Evolutionary conservation across 2,329 filamentous ascomycete genomes (phyloP), one percentile per base, ranked within the genome.

Genomic region (Diaporthe sp.): DNA sequence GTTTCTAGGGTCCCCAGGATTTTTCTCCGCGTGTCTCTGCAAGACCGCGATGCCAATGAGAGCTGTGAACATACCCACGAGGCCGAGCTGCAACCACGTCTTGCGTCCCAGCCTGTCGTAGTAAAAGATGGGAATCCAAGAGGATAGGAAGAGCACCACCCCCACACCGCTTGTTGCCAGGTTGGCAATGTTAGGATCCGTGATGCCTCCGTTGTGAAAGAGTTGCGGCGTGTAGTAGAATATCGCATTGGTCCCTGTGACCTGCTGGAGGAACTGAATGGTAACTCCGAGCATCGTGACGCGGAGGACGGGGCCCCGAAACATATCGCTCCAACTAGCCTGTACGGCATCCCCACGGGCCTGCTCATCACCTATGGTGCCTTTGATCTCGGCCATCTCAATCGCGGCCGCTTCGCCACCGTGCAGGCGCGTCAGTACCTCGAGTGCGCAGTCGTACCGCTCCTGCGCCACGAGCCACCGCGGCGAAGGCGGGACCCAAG

Each of bases 171-270:
- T 79, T 9, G 80, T 81, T 6, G 80, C 80, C 66, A 82, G 61
- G 35, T 82, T 82, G 5, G 80, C 79, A 30, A 78, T 77, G 33
- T 76, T 79, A 6, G 80, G 78, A 52, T 85, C 85, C 22, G 81
- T 82, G 78, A 95, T 87, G 30, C 93, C 93, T 2, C 94, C 86
- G 77, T 80, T 80, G 66, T 78, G 78, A 68, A 80, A 80, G 7
- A 76, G 69, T 58, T 73, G 57, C 40, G 77, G 78, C 60, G 80
- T 79, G 28, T 81, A 82, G 71, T 81, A 81, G 19, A 81, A 79
- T 38, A 82, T 81, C 1, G 79, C 78, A 60, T 81, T 82, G 19
- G 79, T 81, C 2, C 80, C 80, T 0, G 78, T 79, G 15, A 78
- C 78, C 71, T 81, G 80, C 76, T 82, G 80, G 30, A 80, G 79